phyloP scores from a whole-genome alignment of 2,329 filamentous ascomycete genomes.

The Pseudocercospora musae region DNA sequence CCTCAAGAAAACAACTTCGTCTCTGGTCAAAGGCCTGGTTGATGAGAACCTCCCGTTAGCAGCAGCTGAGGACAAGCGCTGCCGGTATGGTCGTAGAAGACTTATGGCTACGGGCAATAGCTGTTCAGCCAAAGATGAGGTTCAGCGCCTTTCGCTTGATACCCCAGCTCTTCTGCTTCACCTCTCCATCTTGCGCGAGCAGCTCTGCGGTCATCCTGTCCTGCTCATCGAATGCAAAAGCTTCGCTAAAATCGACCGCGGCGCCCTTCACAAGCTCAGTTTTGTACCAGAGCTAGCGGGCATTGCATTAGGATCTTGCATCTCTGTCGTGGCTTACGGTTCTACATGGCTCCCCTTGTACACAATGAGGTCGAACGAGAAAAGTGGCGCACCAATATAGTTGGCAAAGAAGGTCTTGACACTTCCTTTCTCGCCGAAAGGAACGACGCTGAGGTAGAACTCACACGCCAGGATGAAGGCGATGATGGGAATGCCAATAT shows the following conservation, averaged over 20 bases:
- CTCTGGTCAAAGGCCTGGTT: not conserved
- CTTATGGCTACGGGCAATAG: no score
- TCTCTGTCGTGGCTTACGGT: not conserved
- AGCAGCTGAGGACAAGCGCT: no score
- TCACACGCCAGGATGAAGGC: constrained; percentile 33
- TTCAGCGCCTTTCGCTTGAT: constrained; percentile 6
- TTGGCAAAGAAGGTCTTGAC: constrained; percentile 35
- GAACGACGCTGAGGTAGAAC: constrained; percentile 35
- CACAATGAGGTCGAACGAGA: constrained; percentile 31
- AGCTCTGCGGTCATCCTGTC: constrained; percentile 11
- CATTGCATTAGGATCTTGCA: not conserved
- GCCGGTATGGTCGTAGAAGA: no score
- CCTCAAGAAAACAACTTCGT: not conserved
- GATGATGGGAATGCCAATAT: constrained; percentile 28
- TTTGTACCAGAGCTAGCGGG: constrained; percentile 12
- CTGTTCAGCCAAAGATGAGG: constrained; percentile 5
- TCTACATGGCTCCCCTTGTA: constrained; percentile 16
- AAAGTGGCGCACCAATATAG: constrained; percentile 35
- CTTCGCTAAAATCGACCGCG: constrained; percentile 18
- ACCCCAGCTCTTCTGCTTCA: constrained; percentile 4
- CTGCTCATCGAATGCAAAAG: constrained; percentile 19
- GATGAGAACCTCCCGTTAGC: not conserved
- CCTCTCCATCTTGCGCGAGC: constrained; percentile 1
- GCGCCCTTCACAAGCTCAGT: constrained; percentile 18
- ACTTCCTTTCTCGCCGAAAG: constrained; percentile 32